Base-by-base conservation (phyloP, 306 rosid species). In the Rubus parviflorus region DNA sequence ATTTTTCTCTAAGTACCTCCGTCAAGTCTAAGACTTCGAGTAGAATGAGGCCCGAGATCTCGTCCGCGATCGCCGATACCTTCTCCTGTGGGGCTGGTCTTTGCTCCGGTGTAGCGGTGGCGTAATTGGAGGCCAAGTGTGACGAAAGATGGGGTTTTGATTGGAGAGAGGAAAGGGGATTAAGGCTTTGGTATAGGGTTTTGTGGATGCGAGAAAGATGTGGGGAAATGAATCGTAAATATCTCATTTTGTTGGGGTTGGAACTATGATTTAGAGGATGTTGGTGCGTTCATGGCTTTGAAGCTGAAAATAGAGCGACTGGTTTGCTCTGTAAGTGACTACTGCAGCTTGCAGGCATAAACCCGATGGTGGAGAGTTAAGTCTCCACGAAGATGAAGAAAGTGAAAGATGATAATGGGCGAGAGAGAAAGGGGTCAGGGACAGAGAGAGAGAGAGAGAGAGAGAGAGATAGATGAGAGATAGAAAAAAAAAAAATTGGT, bases 11-110 rank as follows among this genome's bases (percentile, higher is more conserved):
- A 83, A 95, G 83, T 9, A 89, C 90, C 74, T 92, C 97, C 11
- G 92, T 91, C 3, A 92, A 89, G 85, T 90, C 97, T 77, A 87
- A 77, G 22, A 87, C 90, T 72, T 95, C 97, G 8, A 88, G 85
- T 12, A 89, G 80, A 25, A 95, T 90, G 48, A 94, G 89, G 12
- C 86, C 90, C 40, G 78, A 72, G 70, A 94, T 83, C 87, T 94
- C 97, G 35, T 90, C 88, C 30, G 89, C 93, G 22, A 94, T 88
- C 69, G 75, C 85, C 60, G 88, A 48, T 0, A 84, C 92, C 35
- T 75, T 75, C 81, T 83, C 87, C 3, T 91, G 80, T 7, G 80
- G 81, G 2, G 77, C 75, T 1, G 84, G 86, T n/a, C 75, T 81
- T 58, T 85, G 61, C 54, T 88, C 90, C 57, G 82, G 86, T 19